Percentiles rank a stretch among this genome's conserved stretches.
Evolutionary conservation across 345 rosid species (phyloP).

Genomic region (Reutealis trisperma): DNA sequence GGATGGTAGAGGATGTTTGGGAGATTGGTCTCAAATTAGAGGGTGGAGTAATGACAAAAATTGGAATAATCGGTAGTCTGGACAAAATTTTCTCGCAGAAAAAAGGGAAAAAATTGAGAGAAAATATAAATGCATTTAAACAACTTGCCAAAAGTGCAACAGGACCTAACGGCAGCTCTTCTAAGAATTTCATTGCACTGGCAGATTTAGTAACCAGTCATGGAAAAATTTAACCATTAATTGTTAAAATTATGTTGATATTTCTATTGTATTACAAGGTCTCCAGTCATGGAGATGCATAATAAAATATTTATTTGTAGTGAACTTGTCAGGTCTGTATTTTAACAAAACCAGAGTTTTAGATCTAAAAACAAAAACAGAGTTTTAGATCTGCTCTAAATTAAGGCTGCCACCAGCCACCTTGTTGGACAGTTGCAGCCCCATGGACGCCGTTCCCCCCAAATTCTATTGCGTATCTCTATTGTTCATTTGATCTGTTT

Average conservation of each 20-base stretch:
- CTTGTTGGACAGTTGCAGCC: no score
- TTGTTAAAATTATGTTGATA: not conserved
- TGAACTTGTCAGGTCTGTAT: no score
- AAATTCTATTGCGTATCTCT: no score
- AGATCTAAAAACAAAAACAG: no score
- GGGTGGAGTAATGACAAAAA: slow-evolving; percentile 26
- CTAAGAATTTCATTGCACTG: slow-evolving; percentile 23
- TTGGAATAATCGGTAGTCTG: slow-evolving; percentile 14
- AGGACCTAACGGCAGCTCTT: slow-evolving; percentile 23
- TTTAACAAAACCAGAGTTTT: no score
- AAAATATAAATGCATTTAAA: slow-evolving; percentile 16
- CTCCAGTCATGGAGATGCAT: no score
- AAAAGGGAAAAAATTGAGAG: slow-evolving; percentile 25
- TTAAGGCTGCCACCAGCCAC: no score
- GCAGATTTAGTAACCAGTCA: not conserved
- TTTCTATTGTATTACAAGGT: no score
- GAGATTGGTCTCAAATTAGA: slow-evolving; percentile 23
- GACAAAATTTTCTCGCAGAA: slow-evolving; percentile 16
- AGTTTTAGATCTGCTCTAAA: no score
- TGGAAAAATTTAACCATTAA: not conserved
- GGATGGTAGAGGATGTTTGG: slow-evolving; percentile 37
- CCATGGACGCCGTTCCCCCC: no score
- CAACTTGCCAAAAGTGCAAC: slow-evolving; percentile 18
- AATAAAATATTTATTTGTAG: no score
- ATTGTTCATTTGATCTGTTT: no score